phyloP scores from a whole-genome alignment of 257 asterid species.

The Ilex aquifolium region DNA sequence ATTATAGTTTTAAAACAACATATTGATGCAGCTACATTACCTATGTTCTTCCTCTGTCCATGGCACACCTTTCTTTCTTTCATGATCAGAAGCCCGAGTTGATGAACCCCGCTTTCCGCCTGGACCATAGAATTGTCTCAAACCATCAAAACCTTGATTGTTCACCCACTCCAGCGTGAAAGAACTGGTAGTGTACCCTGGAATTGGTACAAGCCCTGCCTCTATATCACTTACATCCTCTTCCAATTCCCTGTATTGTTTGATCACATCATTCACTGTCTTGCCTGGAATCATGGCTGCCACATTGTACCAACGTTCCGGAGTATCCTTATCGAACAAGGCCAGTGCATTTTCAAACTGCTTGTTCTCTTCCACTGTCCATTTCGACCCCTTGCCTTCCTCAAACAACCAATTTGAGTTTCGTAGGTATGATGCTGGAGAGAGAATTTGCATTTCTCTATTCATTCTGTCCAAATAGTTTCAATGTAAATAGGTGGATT shows the following conservation, averaged over 20 bases:
- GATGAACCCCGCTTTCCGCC: slow-evolving; percentile 42
- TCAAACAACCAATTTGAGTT: slow-evolving; percentile 55
- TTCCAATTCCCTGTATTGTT: slow-evolving; percentile 56
- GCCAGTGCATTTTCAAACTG: slow-evolving; percentile 75
- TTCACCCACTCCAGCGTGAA: slow-evolving; percentile 56
- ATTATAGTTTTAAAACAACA: too few species aligned
- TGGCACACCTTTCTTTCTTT: slow-evolving; percentile 82
- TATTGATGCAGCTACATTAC: slow-evolving; percentile 14
- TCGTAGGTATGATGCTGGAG: slow-evolving; percentile 35
- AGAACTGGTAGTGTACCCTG: slow-evolving; percentile 45
- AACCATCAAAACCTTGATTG: slow-evolving; percentile 30
- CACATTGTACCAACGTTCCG: slow-evolving; percentile 82
- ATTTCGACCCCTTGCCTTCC: slow-evolving; percentile 32
- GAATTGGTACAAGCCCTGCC: slow-evolving; percentile 67
- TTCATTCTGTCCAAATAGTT: slow-evolving; percentile 25
- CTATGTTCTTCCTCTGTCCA: slow-evolving; percentile 99
- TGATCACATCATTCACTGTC: slow-evolving; percentile 58
- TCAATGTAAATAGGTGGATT: too few species aligned
- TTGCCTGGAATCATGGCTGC: slow-evolving; percentile 81
- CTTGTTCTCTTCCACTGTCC: slow-evolving; percentile 83
- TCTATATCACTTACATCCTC: slow-evolving; percentile 71
- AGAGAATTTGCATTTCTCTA: slow-evolving; percentile 39
- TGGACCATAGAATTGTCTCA: slow-evolving; percentile 31
- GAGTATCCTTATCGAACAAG: slow-evolving; percentile 68
- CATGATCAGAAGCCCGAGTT: slow-evolving; percentile 46